phyloP scores from a whole-genome alignment of 1,284 basidiomycete species.

The Ustilago curta region DNA sequence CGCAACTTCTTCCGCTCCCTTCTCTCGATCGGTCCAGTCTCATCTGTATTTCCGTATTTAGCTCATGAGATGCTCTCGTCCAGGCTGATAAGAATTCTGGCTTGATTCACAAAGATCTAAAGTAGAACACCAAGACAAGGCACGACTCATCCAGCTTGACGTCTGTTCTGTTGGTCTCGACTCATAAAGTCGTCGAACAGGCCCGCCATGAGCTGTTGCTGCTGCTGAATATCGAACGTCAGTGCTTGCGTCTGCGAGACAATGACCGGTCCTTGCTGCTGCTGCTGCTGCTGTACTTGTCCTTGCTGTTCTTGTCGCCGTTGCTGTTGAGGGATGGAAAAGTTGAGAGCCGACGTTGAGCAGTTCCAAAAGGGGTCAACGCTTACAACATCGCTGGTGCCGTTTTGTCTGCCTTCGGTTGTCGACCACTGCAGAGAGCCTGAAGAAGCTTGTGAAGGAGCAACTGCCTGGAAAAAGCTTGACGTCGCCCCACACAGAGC shows the following conservation, averaged over 20 bases:
- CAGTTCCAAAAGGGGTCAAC: background rate
- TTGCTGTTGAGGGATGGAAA: background rate
- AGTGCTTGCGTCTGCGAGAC: background rate
- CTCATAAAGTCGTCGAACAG: constrained; percentile 17
- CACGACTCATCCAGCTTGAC: background rate
- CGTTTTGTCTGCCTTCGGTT: background rate
- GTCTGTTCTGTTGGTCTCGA: constrained; percentile 7
- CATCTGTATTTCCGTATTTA: no score
- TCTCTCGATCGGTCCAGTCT: no score
- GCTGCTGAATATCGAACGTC: constrained; percentile 8
- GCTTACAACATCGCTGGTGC: background rate
- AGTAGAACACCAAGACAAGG: background rate
- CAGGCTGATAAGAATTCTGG: background rate
- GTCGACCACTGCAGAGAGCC: background rate
- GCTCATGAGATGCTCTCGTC: no score
- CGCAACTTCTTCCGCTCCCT: no score
- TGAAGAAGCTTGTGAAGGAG: background rate
- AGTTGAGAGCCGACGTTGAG: background rate
- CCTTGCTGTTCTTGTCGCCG: background rate
- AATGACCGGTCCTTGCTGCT: constrained; percentile 2
- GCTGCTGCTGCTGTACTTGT: constrained; percentile 6
- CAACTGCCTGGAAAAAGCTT: background rate
- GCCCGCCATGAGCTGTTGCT: constrained; percentile 15
- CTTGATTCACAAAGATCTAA: background rate
- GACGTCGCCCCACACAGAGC: background rate